Percentiles rank a stretch among this genome's conserved stretches.
Evolutionary conservation across 2,329 filamentous ascomycete species (phyloP).

Genomic region (Colletotrichum limetticola): DNA sequence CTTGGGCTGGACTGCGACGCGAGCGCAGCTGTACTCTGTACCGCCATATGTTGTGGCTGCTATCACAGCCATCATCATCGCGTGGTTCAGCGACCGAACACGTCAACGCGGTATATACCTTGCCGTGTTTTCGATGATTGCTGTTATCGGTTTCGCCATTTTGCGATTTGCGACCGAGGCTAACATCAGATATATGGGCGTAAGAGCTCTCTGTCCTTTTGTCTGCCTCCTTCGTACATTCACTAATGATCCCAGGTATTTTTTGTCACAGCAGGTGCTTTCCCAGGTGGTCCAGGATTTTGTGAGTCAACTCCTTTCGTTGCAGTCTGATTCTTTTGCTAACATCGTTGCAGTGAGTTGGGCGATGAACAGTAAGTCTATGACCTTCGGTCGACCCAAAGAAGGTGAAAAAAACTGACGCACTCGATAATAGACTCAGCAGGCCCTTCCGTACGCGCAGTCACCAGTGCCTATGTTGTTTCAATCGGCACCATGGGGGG

Average conservation of each 20-base stretch:
- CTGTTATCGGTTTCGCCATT: conserved; percentile 62
- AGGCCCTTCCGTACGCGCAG: conserved; percentile 65
- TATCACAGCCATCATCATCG: conserved; percentile 50
- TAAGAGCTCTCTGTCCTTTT: neutral
- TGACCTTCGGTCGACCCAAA: neutral
- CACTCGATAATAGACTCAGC: conserved; percentile 62
- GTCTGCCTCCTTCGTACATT: neutral
- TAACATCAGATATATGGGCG: conserved; percentile 59
- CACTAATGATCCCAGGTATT: conserved; percentile 51
- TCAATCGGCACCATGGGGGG: conserved; percentile 66
- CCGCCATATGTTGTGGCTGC: conserved; percentile 56
- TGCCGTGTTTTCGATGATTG: conserved; percentile 51
- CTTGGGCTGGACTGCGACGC: conserved; percentile 50
- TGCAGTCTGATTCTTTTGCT: neutral
- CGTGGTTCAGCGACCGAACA: conserved; percentile 51
- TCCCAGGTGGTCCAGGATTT: conserved; percentile 68
- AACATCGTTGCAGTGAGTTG: conserved; percentile 53
- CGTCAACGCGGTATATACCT: conserved; percentile 53
- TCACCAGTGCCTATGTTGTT: conserved; percentile 65
- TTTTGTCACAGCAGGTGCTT: conserved; percentile 65
- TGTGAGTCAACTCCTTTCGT: neutral
- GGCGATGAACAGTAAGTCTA: conserved; percentile 62
- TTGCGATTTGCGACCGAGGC: conserved; percentile 54
- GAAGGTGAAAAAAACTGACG: conserved; percentile 36
- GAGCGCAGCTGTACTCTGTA: conserved; percentile 56